Conservation (phyloP, 78 protist genomes). For the Cyanophora paradoxa region DNA sequence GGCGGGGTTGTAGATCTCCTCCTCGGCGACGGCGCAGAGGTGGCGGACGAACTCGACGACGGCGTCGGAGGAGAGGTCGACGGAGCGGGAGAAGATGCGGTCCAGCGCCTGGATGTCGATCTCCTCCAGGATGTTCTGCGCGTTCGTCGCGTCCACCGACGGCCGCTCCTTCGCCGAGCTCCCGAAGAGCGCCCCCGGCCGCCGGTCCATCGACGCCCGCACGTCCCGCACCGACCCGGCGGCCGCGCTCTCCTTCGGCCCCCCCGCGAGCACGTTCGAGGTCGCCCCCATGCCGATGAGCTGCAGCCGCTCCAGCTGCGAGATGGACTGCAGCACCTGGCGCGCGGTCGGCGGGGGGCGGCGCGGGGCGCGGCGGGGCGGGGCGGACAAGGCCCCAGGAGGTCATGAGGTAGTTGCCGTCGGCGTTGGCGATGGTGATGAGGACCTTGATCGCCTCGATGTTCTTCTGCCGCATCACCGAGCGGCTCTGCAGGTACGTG, state of each 20-base stretch:
- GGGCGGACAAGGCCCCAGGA: background rate
- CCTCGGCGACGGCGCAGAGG: slow-evolving; percentile 63
- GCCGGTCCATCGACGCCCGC: slow-evolving; percentile 4
- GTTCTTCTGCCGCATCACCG: slow-evolving; percentile 68
- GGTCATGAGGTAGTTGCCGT: slow-evolving; percentile 68
- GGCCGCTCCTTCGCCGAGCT: background rate
- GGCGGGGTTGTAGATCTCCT: slow-evolving; percentile 57
- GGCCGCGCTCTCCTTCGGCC: background rate
- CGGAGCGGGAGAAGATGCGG: slow-evolving; percentile 6
- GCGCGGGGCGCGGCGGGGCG: no score
- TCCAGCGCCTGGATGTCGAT: background rate
- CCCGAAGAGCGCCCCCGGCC: background rate
- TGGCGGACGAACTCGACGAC: slow-evolving; percentile 73
- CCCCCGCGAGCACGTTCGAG: background rate
- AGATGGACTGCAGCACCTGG: slow-evolving; percentile 10
- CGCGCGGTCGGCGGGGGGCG: no score
- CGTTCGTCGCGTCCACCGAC: slow-evolving; percentile 5
- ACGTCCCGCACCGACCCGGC: background rate
- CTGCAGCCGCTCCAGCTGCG: slow-evolving; percentile 29
- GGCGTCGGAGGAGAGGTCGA: slow-evolving; percentile 39
- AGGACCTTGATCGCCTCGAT: slow-evolving; percentile 63
- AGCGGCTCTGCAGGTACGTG: slow-evolving; percentile 47
- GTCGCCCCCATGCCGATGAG: background rate
- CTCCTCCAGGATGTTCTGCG: background rate
- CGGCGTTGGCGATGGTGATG: slow-evolving; percentile 62